These are phyloP conservation scores for Microthlaspi erraticum DNA, from an alignment of 345 rosid species.

Conservation along the genomic window DNA sequence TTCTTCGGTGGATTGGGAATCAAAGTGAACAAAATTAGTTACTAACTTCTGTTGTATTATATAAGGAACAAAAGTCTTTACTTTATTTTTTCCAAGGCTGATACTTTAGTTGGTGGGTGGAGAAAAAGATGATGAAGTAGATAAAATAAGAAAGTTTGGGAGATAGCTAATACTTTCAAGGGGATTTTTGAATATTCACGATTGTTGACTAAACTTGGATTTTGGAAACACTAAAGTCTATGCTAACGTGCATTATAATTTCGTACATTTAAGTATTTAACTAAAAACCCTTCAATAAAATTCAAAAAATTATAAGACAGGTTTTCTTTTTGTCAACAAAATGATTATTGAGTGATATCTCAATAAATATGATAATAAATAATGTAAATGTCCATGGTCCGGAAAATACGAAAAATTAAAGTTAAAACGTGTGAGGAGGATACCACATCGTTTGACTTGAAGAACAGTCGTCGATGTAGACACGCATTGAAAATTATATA, in stretches of 20 bases:
- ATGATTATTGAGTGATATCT: not conserved
- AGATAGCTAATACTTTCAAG: conserved; percentile 9
- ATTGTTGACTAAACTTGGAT: conserved; percentile 35
- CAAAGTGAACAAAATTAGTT: conserved; percentile 20
- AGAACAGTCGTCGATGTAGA: conserved; percentile 22
- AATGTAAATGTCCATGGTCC: conserved; percentile 32
- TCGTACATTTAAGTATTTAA: not conserved
- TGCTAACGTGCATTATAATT: not conserved
- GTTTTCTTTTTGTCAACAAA: conserved; percentile 8
- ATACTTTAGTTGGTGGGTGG: conserved; percentile 33
- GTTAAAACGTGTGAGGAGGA: conserved; percentile 26
- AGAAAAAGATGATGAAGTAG: conserved; percentile 23
- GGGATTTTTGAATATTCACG: conserved; percentile 21
- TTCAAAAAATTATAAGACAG: no score
- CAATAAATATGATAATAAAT: no score
- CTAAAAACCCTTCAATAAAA: not conserved
- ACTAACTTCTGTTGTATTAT: conserved; percentile 31
- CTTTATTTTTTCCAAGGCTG: not conserved
- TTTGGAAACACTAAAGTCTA: conserved; percentile 25
- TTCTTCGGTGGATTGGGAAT: conserved; percentile 21
- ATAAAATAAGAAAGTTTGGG: not conserved
- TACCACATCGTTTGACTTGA: conserved; percentile 31
- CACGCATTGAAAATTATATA: conserved; percentile 21
- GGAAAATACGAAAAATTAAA: conserved; percentile 1
- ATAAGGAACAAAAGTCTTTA: not conserved